Evolutionary conservation across 2,329 filamentous ascomycete species (phyloP).

Genomic region (Ceratocystis variospora): DNA sequence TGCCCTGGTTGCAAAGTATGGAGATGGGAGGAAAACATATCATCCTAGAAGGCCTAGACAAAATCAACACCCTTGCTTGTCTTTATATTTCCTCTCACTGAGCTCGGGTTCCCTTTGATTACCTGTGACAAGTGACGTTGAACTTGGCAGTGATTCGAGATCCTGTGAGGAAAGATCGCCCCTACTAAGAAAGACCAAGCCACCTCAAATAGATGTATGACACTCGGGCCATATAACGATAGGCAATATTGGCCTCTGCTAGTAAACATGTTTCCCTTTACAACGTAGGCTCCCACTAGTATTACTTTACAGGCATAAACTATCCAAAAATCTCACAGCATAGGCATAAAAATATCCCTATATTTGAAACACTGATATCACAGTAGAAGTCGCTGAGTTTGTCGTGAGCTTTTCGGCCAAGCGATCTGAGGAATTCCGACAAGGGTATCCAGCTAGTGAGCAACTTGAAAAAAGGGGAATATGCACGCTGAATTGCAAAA

Average conservation of each 20-base stretch:
- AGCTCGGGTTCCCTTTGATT: neutral
- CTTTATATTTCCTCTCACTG: neutral
- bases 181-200: neutral
- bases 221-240: neutral
- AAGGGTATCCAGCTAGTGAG: neutral
- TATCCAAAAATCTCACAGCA: neutral
- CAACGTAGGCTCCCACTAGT: neutral
- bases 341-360: conserved; percentile 6
- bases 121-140: neutral
- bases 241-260: neutral
- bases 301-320: neutral
- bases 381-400: neutral
- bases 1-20: too few relatives aligned
- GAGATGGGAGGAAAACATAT: too few relatives aligned
- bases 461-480: neutral
- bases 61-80: neutral
- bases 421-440: too few relatives aligned
- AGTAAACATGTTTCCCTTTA: conserved; percentile 3
- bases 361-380: conserved; percentile 6
- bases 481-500: neutral
- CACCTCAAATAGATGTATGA: neutral
- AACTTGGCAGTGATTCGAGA: neutral
- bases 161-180: neutral
- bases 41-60: too few relatives aligned
- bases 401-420: neutral